These are phyloP conservation scores for Gracilaria gracilis DNA, from an alignment of 23 red algal genomes.

Conservation along the genomic window DNA sequence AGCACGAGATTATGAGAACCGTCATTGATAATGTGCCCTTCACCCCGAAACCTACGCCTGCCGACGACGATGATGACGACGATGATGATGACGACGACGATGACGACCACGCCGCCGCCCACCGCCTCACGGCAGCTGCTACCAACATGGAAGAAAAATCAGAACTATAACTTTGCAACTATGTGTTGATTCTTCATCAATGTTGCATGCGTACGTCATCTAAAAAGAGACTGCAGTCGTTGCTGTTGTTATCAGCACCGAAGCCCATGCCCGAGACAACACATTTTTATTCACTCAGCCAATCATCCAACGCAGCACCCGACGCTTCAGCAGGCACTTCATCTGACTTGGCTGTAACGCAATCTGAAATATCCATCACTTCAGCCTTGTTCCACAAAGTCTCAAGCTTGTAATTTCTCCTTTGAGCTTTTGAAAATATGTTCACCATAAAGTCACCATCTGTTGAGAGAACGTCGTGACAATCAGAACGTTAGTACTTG, in stretches of 20 bases:
- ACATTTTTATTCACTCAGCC: constrained; percentile 41
- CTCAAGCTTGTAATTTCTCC: constrained; percentile 86
- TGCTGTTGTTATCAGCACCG: not conserved
- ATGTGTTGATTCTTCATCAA: not conserved
- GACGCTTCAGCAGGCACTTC: constrained; percentile 16
- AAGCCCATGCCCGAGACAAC: no score
- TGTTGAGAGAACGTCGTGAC: not conserved
- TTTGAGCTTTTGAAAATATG: constrained; percentile 81
- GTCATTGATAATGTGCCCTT: constrained; percentile 71
- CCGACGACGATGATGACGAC: constrained; percentile 62
- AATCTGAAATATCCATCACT: constrained; percentile 79
- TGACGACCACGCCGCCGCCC: not conserved
- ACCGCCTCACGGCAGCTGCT: not conserved
- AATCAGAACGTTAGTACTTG: constrained; percentile 1
- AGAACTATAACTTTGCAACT: constrained; percentile 8
- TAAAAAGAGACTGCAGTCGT: not conserved
- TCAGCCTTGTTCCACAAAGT: constrained; percentile 83
- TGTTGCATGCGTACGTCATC: not conserved
- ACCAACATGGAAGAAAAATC: constrained; percentile 31
- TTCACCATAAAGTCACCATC: constrained; percentile 96
- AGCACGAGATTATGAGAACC: constrained; percentile 65
- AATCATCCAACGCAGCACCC: constrained; percentile 57
- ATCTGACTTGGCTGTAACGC: constrained; percentile 33
- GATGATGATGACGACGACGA: constrained; percentile 68
- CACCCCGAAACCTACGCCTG: constrained; percentile 45